Conservation (phyloP, 768 basidiomycete genomes). For the Harrya chromipes region DNA sequence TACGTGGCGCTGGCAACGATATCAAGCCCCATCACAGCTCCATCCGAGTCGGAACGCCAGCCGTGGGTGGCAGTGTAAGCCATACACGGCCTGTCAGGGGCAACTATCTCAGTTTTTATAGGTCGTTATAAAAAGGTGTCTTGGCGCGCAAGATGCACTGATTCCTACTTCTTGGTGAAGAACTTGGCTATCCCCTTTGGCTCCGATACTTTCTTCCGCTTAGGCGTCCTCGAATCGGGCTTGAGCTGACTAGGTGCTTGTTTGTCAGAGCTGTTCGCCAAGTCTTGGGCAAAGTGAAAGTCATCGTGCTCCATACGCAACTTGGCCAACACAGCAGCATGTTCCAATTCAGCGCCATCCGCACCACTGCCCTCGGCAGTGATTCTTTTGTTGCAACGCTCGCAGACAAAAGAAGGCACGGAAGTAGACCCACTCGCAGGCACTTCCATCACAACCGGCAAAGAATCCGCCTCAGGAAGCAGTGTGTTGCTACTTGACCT, state of each 20-base stretch:
- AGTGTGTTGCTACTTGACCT: conserved; percentile 29
- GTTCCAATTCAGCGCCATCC: conserved; percentile 23
- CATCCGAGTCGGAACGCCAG: too few relatives aligned
- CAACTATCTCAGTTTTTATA: too few relatives aligned
- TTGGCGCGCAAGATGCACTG: background rate
- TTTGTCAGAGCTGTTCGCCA: conserved; percentile 46
- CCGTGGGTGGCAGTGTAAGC: too few relatives aligned
- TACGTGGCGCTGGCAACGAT: conserved; percentile 7
- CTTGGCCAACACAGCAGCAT: conserved; percentile 36
- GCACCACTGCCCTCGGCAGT: conserved; percentile 26
- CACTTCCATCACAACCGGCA: background rate
- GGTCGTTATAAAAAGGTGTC: background rate
- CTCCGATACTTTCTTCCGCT: conserved; percentile 31
- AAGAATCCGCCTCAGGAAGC: background rate
- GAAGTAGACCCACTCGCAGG: conserved; percentile 1
- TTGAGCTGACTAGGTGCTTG: conserved; percentile 2
- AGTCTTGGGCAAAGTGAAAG: conserved; percentile 83
- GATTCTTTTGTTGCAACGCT: conserved; percentile 53
- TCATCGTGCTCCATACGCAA: conserved; percentile 76
- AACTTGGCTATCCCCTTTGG: conserved; percentile 47
- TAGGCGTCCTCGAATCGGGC: conserved; percentile 21
- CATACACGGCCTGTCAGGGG: too few relatives aligned
- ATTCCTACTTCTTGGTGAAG: conserved; percentile 35
- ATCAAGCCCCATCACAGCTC: conserved; percentile 17
- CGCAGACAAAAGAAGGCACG: conserved; percentile 48